Conservation (phyloP, 139 green algal species). For the Volvox africanus region DNA sequence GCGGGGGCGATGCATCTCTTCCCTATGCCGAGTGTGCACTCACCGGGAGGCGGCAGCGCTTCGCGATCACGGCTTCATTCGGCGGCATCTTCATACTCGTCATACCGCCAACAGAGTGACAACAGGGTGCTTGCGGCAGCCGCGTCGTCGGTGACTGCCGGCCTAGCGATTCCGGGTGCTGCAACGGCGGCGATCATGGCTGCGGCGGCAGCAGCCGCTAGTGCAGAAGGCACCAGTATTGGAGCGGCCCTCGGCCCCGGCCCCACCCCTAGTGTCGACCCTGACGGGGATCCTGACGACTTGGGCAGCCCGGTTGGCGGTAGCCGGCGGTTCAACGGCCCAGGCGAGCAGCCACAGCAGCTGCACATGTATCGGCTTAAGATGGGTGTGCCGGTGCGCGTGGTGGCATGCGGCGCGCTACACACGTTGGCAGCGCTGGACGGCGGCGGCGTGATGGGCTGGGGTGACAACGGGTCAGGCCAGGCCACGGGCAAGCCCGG, state of each 20-base stretch:
- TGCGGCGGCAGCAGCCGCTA: background rate
- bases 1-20: slow-evolving; percentile 14
- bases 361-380: slow-evolving; percentile 40
- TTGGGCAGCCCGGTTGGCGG: background rate
- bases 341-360: background rate
- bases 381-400: slow-evolving; percentile 35
- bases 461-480: slow-evolving; percentile 52
- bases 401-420: slow-evolving; percentile 53
- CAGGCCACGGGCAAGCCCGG: slow-evolving; percentile 38
- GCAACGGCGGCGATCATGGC: slow-evolving; percentile 2
- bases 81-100: background rate
- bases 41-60: background rate
- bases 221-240: background rate
- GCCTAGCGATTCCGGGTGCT: background rate
- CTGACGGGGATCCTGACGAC: background rate
- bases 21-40: slow-evolving; percentile 42
- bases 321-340: background rate
- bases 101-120: background rate
- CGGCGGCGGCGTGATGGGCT: slow-evolving; percentile 49
- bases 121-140: background rate
- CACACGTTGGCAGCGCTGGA: slow-evolving; percentile 55
- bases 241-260: background rate
- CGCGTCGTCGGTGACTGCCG: background rate
- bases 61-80: background rate
- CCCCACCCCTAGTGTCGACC: background rate